phyloP scores from a whole-genome alignment of 2,329 filamentous ascomycete genomes.

The Didymella lethalis region DNA sequence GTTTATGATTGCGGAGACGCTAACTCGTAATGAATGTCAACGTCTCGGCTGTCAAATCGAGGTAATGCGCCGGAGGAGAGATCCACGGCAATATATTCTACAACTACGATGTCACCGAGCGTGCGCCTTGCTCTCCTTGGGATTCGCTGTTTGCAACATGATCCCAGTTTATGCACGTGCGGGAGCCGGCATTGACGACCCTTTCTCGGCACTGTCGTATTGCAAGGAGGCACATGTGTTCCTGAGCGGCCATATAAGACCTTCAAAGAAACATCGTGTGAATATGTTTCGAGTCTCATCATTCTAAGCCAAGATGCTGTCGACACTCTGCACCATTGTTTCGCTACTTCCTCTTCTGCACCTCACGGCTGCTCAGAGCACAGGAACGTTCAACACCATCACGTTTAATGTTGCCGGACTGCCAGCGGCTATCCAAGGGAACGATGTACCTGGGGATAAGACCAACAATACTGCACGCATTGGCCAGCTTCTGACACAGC shows the following conservation, averaged over 20 bases:
- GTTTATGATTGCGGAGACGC: slow-evolving; percentile 1
- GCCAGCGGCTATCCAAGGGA: slow-evolving; percentile 64
- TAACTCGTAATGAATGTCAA: slow-evolving; percentile 13
- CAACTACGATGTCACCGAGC: neutral
- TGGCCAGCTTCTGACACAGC: slow-evolving; percentile 63
- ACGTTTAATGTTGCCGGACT: slow-evolving; percentile 69
- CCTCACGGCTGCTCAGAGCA: slow-evolving; percentile 31
- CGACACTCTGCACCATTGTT: slow-evolving; percentile 10
- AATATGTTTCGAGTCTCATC: neutral
- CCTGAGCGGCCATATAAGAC: neutral
- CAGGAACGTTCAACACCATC: slow-evolving; percentile 61
- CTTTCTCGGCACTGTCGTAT: neutral
- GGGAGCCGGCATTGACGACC: neutral
- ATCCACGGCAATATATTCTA: slow-evolving; percentile 12
- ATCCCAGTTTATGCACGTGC: neutral
- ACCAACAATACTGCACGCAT: slow-evolving; percentile 64
- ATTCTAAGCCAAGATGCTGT: slow-evolving; percentile 23
- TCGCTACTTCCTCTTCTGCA: slow-evolving; percentile 21
- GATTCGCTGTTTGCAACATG: slow-evolving; percentile 13
- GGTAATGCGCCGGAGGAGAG: slow-evolving; percentile 7
- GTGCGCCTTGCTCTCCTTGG: slow-evolving; percentile 9
- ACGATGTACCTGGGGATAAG: slow-evolving; percentile 70
- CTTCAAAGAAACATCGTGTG: neutral
- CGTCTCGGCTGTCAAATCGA: slow-evolving; percentile 8
- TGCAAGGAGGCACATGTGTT: slow-evolving; percentile 4